These are phyloP conservation scores for Fusarium keratoplasticum DNA, from an alignment of 2,329 filamentous ascomycete species.

Conservation along the genomic window DNA sequence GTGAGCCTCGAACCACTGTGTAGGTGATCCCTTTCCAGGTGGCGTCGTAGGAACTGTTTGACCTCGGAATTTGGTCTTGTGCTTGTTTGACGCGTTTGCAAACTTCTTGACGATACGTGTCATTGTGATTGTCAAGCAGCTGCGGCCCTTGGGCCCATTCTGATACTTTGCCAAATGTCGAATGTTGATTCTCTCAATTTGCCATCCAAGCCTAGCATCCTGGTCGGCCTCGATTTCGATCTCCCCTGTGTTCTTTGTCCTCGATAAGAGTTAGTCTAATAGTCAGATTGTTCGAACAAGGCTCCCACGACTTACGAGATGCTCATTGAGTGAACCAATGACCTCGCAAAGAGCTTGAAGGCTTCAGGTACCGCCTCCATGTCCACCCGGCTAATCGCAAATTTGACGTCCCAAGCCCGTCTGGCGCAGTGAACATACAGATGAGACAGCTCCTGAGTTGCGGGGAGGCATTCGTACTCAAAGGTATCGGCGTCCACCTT, in stretches of 20 bases:
- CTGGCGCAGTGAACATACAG: constrained; percentile 47
- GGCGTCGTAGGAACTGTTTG: constrained; percentile 12
- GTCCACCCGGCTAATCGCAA: constrained; percentile 30
- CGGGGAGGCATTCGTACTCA: constrained; percentile 33
- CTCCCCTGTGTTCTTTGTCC: constrained; percentile 26
- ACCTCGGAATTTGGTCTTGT: constrained; percentile 9
- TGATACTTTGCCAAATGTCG: constrained; percentile 41
- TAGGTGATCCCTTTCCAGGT: constrained; percentile 14
- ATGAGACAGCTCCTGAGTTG: constrained; percentile 31
- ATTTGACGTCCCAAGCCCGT: constrained; percentile 49
- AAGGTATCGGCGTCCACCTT: constrained; percentile 45
- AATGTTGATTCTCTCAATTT: constrained; percentile 32
- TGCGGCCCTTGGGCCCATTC: constrained; percentile 5
- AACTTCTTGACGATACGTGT: constrained; percentile 29
- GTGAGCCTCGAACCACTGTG: constrained; percentile 46
- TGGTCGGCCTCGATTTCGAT: constrained; percentile 27
- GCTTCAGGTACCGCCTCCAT: constrained; percentile 20
- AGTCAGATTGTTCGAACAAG: too few relatives aligned
- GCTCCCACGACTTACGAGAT: constrained; percentile 38
- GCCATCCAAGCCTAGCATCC: constrained; percentile 6
- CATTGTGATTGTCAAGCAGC: constrained; percentile 41
- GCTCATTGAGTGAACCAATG: constrained; percentile 37
- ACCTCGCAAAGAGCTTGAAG: constrained; percentile 34
- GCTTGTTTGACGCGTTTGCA: not conserved
- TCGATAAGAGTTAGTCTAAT: constrained; percentile 21